Evolutionary conservation across 768 basidiomycete species (phyloP), one percentile per base, ranked within the genome.

Genomic region (Boletellus emodensis): DNA sequence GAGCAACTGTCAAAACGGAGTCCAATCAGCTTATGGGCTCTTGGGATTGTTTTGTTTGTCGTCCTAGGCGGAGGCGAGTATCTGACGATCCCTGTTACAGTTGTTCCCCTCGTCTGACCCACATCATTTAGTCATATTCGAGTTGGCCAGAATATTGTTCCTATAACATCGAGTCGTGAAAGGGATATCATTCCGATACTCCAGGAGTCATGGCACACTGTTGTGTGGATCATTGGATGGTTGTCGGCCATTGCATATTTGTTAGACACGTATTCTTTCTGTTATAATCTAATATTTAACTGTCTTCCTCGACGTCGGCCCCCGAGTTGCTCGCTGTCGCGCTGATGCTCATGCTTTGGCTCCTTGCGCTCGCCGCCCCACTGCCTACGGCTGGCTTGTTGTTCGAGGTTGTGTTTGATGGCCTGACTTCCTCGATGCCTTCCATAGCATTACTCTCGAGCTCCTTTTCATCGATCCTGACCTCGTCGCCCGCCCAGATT

Each of bases 401-500:
- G 36, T 45, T 5, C 3, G 58, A 40, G 18, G 54, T 53, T 26
- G 41, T 48, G 43, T 52, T 61, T 0, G 62, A 58, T n/a, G 65
- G 54, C 4, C 51, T 57, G 18, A 56, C 46, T 58, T 68, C 49
- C 66, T 89, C 87, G 4, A 88, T 61, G 22, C 85, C 88, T 60
- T 90, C 80, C 88, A 90, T 90, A 11, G 78, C 76, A 54, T 87
- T 86, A 40, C 75, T 74, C 65, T 95, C 94, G 48, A 96, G 74
- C 62, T 95, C 91, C 66, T 85, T 85, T 54, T 87, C 85, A 51
- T 90, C 83, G 28, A 95, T 77, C 60, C 82, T 87, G 51, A 93
- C 83, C 57, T 86, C 87, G 46, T 93, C 94, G 3, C 90, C 90
- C 3, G 91, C 90, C 84, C 91, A 94, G 30, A 97, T 84, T 18